Base-by-base conservation (phyloP, 2,329 filamentous ascomycete genomes). In the Karstenula rhodostoma region DNA sequence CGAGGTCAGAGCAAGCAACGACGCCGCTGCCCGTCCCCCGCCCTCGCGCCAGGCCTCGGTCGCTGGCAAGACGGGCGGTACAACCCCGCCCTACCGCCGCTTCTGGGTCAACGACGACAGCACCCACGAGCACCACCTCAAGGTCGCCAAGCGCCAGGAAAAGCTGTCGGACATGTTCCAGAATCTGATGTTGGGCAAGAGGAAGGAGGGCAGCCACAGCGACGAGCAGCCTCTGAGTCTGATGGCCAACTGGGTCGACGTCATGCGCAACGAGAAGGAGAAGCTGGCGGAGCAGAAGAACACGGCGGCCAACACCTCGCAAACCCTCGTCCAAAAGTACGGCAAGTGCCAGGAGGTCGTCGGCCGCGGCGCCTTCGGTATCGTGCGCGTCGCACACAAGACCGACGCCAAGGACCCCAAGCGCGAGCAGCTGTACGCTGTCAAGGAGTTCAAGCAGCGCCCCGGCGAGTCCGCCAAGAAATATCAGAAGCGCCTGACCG, bases 291-390 rank as follows among this genome's bases (percentile, higher is more conserved):
- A 86, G 42, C 92, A 96, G 70, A 93, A 90, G 81, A 95, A 90
- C 76, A 88, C 87, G 25, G 90, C 90, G 0, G 91, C 90, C 73
- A 91, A 90, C 72, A 85, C 90, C 19, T 90, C 91, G 17, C 88
- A 88, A 22, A 93, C 93, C 0, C 83, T 99, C 51, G 92, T 95
- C 1, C 93, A 98, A 74, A 98, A 98, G 77, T 99, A 99, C 76
- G 95, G 95, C 70, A 98, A 98, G 81, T 98, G 95, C 76, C 94
- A 98, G 75, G 95, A 99, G 78, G 89, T 99, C 35, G 93, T 99
- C 25, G 95, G 95, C 22, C 92, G 94, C 40, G 95, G 95, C 62
- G 95, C 95, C 44, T 99, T 99, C 78, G 95, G 95, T 59, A 96
- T 99, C 65, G 95, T 99, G 66, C 89, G 95, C 62, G 97, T 98